Percentiles rank a stretch among this genome's conserved stretches.
These are phyloP conservation scores for Leccinum solheimii DNA, from an alignment of 1,284 basidiomycete species.

Conservation along the genomic window DNA sequence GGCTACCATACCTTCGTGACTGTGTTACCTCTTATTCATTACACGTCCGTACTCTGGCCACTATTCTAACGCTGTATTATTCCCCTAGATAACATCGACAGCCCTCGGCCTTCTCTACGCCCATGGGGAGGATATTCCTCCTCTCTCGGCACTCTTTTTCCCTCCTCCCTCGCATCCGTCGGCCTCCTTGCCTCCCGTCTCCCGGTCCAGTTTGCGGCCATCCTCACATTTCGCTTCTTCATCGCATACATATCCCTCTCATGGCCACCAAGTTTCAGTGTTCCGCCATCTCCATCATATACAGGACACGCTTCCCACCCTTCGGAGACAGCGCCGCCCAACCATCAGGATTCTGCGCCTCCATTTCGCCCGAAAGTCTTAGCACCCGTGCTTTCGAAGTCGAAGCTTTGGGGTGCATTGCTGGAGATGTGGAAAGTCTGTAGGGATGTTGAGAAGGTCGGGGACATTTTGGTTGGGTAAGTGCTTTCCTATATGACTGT, in stretches of 20 bases:
- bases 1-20: not conserved
- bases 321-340: conserved; percentile 2
- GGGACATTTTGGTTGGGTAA: conserved; percentile 62
- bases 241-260: conserved; percentile 9
- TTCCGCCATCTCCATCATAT: conserved; percentile 13
- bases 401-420: conserved; percentile 39
- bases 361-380: conserved; percentile 54
- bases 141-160: conserved; percentile 25
- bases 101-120: conserved; percentile 34
- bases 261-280: conserved; percentile 4
- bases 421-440: conserved; percentile 30
- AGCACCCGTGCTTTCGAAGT: conserved; percentile 79
- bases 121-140: conserved; percentile 22
- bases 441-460: conserved; percentile 22
- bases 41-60: not conserved
- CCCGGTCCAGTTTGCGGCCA: conserved; percentile 25
- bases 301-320: conserved; percentile 7
- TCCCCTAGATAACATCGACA: conserved; percentile 31
- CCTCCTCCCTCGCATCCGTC: conserved; percentile 9
- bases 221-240: conserved; percentile 26
- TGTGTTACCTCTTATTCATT: not conserved
- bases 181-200: conserved; percentile 20
- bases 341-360: not conserved
- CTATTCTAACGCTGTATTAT: conserved; percentile 9
- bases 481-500: conserved; percentile 26